Evolutionary conservation across 257 asterid species (phyloP).

Genomic region (Gentiana straminea): DNA sequence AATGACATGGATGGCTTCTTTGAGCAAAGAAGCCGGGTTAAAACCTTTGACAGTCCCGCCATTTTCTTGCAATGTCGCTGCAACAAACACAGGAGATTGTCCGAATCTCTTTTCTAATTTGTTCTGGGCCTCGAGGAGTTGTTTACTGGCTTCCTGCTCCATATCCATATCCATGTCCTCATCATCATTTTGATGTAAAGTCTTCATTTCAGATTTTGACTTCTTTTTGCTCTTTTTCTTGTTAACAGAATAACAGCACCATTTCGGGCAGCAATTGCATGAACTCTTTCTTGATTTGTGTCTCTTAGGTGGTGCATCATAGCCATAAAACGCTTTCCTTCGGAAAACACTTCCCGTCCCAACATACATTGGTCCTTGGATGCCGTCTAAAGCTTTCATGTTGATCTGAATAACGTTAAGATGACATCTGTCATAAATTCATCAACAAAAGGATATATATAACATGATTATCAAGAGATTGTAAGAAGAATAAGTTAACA

Average conservation of each 20-base stretch:
- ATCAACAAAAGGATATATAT: background rate
- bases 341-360: conserved; percentile 34
- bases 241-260: conserved; percentile 10
- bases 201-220: conserved; percentile 8
- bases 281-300: conserved; percentile 14
- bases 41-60: conserved; percentile 17
- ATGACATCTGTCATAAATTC: background rate
- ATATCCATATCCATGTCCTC: too few species aligned
- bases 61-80: conserved; percentile 17
- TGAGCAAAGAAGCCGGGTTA: conserved; percentile 18
- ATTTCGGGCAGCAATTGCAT: conserved; percentile 21
- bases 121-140: conserved; percentile 8
- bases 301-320: conserved; percentile 25
- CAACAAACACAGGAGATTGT: conserved; percentile 22
- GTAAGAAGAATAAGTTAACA: background rate
- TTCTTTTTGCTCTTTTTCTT: conserved; percentile 15
- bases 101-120: conserved; percentile 26
- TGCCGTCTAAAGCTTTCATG: conserved; percentile 33
- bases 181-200: background rate
- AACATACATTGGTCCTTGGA: conserved; percentile 33
- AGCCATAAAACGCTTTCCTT: conserved; percentile 26
- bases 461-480: too few species aligned
- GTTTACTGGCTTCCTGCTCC: too few species aligned
- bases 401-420: conserved; percentile 18
- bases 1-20: conserved; percentile 30